Evolutionary conservation across 2,329 filamentous ascomycete species (phyloP).

Genomic region (Colletotrichum endophyticum): DNA sequence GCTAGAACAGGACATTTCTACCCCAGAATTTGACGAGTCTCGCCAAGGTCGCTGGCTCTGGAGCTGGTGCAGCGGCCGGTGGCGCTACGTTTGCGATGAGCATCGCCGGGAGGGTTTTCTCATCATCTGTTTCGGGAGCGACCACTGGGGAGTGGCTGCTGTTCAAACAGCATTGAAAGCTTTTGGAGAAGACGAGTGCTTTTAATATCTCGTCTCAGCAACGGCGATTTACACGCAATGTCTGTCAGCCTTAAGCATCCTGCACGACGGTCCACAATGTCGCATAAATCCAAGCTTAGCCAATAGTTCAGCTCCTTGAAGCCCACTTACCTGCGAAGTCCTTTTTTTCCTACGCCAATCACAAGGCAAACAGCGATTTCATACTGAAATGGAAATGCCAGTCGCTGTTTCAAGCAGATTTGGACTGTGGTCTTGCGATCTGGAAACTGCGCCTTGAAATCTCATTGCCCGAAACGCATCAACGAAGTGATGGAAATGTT

Average conservation of each 20-base stretch:
- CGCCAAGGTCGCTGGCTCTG: no score
- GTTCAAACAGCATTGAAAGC: background rate
- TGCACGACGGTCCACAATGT: background rate
- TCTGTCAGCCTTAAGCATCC: background rate
- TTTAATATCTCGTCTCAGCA: background rate
- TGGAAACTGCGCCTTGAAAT: background rate
- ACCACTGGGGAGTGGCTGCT: no score
- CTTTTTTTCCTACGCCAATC: background rate
- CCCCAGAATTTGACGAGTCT: no score
- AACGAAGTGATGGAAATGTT: rapidly evolving
- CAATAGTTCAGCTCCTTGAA: background rate
- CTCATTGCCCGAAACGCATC: background rate
- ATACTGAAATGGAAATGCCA: background rate
- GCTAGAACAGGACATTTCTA: no score
- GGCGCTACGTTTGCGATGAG: no score
- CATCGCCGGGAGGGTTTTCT: no score
- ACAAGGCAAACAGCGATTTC: background rate
- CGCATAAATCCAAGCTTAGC: background rate
- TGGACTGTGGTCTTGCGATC: background rate
- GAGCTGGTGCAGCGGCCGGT: no score
- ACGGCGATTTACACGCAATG: background rate
- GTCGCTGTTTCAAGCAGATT: background rate
- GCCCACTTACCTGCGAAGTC: background rate
- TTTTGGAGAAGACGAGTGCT: background rate
- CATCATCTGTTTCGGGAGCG: no score